Evolutionary conservation across 345 rosid species (phyloP).

Genomic region (Acer negundo): DNA sequence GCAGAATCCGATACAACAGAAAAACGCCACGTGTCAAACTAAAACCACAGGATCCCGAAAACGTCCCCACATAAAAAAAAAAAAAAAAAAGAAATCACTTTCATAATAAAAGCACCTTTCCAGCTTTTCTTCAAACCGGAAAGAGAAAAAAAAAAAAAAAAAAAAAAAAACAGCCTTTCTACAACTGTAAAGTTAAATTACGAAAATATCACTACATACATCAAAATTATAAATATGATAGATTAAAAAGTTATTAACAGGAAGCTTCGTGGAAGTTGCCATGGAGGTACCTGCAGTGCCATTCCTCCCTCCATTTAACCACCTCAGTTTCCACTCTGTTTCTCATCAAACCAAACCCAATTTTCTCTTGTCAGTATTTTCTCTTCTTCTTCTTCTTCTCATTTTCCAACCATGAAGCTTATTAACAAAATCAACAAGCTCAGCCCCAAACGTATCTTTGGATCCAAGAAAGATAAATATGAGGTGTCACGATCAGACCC

Average conservation of each 20-base stretch:
- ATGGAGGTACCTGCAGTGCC: slow-evolving; percentile 30
- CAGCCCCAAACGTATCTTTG: slow-evolving; percentile 69
- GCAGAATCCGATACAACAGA: neutral
- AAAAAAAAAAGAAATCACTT: slow-evolving; percentile 2
- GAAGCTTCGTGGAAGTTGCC: slow-evolving; percentile 94
- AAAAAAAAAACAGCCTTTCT: neutral
- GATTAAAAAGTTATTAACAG: neutral
- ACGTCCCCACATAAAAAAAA: neutral
- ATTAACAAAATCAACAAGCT: slow-evolving; percentile 25
- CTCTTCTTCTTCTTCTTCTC: neutral
- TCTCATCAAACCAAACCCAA: slow-evolving; percentile 25
- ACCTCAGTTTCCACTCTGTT: slow-evolving; percentile 28
- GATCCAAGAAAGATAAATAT: slow-evolving; percentile 45
- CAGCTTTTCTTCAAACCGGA: no score
- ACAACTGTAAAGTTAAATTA: neutral
- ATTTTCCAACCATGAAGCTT: slow-evolving; percentile 42
- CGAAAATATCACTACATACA: neutral
- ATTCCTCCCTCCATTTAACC: slow-evolving; percentile 53
- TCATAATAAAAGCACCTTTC: slow-evolving; percentile 3
- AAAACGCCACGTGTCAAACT: neutral
- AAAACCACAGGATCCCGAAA: neutral
- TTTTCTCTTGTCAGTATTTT: neutral
- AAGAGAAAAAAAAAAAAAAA: neutral
- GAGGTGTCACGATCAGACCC: slow-evolving; percentile 58
- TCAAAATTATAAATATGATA: neutral